Evolutionary conservation across 371 early-diverging fungal species (phyloP), one percentile per base, ranked within the genome.

Genomic region (Mortierella sp.): DNA sequence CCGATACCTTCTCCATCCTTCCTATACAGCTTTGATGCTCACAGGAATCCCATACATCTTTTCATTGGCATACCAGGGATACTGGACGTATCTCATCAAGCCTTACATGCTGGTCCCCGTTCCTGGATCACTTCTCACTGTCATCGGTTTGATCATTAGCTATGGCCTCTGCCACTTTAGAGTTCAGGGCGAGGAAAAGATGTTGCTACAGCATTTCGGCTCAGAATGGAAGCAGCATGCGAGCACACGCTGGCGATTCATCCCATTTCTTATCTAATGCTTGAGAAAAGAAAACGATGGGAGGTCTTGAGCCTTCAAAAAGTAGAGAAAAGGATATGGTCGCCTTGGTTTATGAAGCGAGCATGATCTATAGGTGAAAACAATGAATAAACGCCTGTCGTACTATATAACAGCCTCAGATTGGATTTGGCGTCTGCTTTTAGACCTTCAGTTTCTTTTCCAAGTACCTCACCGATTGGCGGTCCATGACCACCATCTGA

Each of bases 401-500:
- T n/a, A n/a, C n/a, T n/a, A n/a, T n/a, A n/a, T n/a, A n/a, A n/a
- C n/a, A n/a, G n/a, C n/a, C n/a, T n/a, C n/a, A n/a, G n/a, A n/a
- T n/a, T n/a, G n/a, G n/a, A n/a, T n/a, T n/a, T n/a, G n/a, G n/a
- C n/a, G n/a, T n/a, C n/a, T n/a, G n/a, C n/a, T n/a, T 49, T 64
- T 62, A 74, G 42, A 65, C 39, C 70, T 61, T 60, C 63, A 74
- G 24, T 62, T 74, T 74, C 63, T 69, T 74, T 34, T 74, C 76
- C 28, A 74, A 28, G 66, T 74, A 74, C 28, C 76, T 65, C 3
- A 74, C 66, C 0, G 76, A 68, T 21, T 68, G 46, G 24, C 58
- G 56, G 34, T 96, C 96, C 61, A 94, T 78, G 26, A 94, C 83
- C 16, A 96, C 78, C 47, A 86, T 81, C 67, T 96, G 90, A 59